Evolutionary conservation across 148 eudicot species (phyloP), one percentile per base, ranked within the genome.

Genomic region (Euryodendron excelsum): DNA sequence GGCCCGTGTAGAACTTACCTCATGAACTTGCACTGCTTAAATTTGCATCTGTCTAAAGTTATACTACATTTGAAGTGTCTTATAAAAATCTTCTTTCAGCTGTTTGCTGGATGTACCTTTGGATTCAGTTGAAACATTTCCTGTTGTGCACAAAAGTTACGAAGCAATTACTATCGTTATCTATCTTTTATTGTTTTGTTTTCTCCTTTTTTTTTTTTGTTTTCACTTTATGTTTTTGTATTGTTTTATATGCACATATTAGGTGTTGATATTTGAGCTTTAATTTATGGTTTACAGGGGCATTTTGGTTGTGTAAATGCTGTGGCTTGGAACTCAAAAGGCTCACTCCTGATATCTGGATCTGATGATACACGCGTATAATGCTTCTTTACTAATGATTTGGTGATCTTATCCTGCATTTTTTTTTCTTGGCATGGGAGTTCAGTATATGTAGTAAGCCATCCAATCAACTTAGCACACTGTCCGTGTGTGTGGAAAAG

Each of bases 311-410:
- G 99, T 82, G 99, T 96, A 25, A 96, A 96, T 85, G 81, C 97
- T 72, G 85, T 96, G 37, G 90, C 98, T 74, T 96, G 99, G 99
- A 96, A 93, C 80, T 90, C 99, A 48, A 83, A 78, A 52, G 99
- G 99, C 84, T 91, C 99, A 4, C 90, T 96, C 18, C 77, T 96
- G 81, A 86, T 96, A 76, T 96, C 99, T 67, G 99, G 99, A 81
- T 96, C 99, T 75, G 99, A 96, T 82, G 99, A 96, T 82, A 92
- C 94, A 76, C 88, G 81, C 73, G 99, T 96, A 89, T 78, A 83
- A 58, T 72, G 31, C 50, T 77, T 75, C 48, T 41, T 50, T 47
- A 23, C 77, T 66, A n/a, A 69, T 77, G 56, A 45, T 15, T 60
- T 81, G 2, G 37, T 73, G 37, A 48, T 55, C 58, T 45, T 15